Evolutionary conservation across 371 early-diverging fungal genomes (phyloP).

Genomic region (Smittium culicis): DNA sequence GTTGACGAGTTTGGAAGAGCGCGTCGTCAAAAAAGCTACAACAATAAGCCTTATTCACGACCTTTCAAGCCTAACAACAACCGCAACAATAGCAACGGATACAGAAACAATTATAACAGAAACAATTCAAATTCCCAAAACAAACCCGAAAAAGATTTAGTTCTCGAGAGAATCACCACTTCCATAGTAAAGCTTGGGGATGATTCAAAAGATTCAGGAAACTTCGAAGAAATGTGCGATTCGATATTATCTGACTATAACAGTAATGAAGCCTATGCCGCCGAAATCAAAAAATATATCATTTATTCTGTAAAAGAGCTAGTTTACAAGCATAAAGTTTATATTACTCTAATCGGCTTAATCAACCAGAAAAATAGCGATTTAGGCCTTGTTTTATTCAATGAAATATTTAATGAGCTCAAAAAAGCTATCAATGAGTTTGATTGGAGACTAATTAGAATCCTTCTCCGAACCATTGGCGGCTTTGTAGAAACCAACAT

Average conservation of each 20-base stretch:
- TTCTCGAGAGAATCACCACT: background rate
- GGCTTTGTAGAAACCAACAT: background rate
- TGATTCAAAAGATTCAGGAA: background rate
- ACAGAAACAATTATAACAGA: background rate
- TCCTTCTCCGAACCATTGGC: background rate
- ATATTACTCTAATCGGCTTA: background rate
- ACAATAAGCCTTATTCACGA: background rate
- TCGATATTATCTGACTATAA: background rate
- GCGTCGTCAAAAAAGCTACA: background rate
- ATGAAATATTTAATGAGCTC: background rate
- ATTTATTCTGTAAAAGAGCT: background rate
- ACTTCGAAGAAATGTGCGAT: background rate
- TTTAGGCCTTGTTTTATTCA: background rate
- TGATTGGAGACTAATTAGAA: background rate
- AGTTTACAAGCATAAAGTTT: background rate
- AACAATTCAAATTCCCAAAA: background rate
- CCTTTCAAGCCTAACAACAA: background rate
- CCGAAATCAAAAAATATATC: background rate
- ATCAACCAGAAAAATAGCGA: background rate
- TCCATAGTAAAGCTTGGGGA: background rate
- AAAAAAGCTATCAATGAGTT: background rate
- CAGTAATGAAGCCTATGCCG: background rate
- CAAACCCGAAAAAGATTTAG: background rate
- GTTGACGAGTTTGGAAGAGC: background rate
- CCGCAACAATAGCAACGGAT: background rate